Conservation (phyloP, 1,284 basidiomycete species). For the Malassezia japonica region DNA sequence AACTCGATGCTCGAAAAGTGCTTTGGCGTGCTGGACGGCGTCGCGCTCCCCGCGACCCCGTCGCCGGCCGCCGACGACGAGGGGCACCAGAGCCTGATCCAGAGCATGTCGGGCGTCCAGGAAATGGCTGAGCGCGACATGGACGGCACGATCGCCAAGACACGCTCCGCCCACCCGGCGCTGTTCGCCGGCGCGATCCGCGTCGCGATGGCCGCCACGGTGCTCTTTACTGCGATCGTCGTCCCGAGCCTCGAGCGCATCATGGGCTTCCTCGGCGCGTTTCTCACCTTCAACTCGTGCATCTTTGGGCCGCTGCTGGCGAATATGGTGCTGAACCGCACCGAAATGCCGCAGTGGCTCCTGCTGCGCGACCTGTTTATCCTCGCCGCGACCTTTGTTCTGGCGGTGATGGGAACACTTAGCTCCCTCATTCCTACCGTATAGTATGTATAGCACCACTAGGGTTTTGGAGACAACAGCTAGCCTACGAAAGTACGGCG, state of each 20-base stretch:
- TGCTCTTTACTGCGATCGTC: constrained; percentile 46
- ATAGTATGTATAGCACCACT: too few species aligned
- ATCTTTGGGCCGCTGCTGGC: constrained; percentile 42
- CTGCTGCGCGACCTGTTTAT: constrained; percentile 25
- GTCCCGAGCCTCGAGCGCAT: constrained; percentile 76
- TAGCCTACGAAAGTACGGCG: too few species aligned
- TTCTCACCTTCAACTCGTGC: constrained; percentile 64
- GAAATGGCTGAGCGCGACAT: background rate
- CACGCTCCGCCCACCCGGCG: background rate
- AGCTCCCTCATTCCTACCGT: background rate
- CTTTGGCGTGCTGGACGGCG: background rate
- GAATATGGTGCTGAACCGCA: constrained; percentile 25
- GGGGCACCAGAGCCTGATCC: constrained; percentile 17
- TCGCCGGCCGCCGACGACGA: background rate
- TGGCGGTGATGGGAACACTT: constrained; percentile 31
- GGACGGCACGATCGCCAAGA: too few species aligned
- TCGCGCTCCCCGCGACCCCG: background rate
- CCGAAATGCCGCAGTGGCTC: background rate
- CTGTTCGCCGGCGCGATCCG: constrained; percentile 9
- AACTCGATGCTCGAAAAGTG: constrained; percentile 35
- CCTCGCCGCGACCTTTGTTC: constrained; percentile 24
- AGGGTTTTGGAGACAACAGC: too few species aligned
- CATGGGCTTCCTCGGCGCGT: constrained; percentile 80
- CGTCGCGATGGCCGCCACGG: constrained; percentile 24
- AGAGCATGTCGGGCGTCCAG: constrained; percentile 13